Base-by-base conservation (phyloP, 371 early-diverging fungal species). In the Lichtheimia ramosa region DNA sequence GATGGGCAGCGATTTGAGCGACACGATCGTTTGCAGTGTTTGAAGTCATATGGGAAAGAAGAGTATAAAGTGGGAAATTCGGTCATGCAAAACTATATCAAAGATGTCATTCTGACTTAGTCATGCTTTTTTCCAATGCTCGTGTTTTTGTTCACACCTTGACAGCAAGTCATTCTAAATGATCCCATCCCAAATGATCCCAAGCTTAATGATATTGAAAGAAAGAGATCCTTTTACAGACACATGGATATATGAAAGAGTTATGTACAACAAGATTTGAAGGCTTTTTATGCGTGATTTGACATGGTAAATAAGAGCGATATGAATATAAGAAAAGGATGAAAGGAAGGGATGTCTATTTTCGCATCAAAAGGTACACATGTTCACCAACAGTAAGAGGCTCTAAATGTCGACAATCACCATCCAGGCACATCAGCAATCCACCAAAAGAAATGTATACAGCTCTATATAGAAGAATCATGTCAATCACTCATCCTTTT, bases 401-500 rank as follows among this genome's bases (percentile, higher is more conserved):
- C 63, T 90, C 88, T 64, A 96, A 71, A 63, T 92, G 89, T 61
- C 92, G 78, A 65, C 85, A 85, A 63, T 96, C 93, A 51, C 96
- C 97, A 62, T 92, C 89, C 59, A 98, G 72, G 67, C 90, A 85
- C 93, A 96, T 88, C 65, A 96, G 78, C 66, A 98, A 79, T 4
- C 97, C 97, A 56, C 98, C 98, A 70, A 86, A 98, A 18, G 97
- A 96, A 24, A 91, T 81, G 65, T 91, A 96, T 18, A 95, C 91
- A 52, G 89, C 83, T 21, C 87, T 86, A 74, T n/a, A 12, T 39
- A 12, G 28, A n/a, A 16, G 10, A 51, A 54, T 28, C 14, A 25
- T 14, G 13, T 20, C 6, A 48, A 39, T 21, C 20, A 21, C 10
- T 2, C 10, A 34, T 34, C 34, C 34, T 8, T 34, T 34, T 8